Base-by-base conservation (phyloP, 371 early-diverging fungal genomes). In the Chytridiales sp. region DNA sequence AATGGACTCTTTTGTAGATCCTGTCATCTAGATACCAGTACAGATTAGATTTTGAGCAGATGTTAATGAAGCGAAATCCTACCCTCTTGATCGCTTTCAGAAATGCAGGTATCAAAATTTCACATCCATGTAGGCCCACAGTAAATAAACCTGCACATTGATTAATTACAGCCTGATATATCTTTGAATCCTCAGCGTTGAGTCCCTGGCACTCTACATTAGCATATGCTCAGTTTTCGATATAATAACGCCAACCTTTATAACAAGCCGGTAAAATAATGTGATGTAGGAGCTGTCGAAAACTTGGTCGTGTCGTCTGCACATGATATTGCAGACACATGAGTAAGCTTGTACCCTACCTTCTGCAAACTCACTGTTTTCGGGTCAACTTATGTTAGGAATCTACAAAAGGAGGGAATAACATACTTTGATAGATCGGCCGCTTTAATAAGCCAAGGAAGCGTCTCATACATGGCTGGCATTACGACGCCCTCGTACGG, bases 261-360 rank as follows among this genome's bases (percentile, higher is more conserved):
- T 61, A 8, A 90, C 51, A 5, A 79, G 60, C 49, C 75, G 73
- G 62, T 89, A 92, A 66, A 90, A 90, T 52, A 87, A 80, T 0
- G 81, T 66, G 62, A 84, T 84, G 48, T 79, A 82, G 15, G 74
- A 73, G 2, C 73, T 66, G 17, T 84, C 70, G 5, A 85, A 69
- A 3, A 67, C 61, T 59, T 87, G 86, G 47, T 90, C 87, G 31
- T 85, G 82, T 21, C 83, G 68, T 22, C 81, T 82, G 32, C 81
- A 83, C 83, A 92, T 86, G 47, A 89, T 73, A n/a, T 85, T 72
- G 61, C 91, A 90, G 8, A 92, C 67, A 48, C 81, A 79, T 0
- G 86, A 86, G 68, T 78, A 84, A 1, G 88, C 88, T 15, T 67
- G 52, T 24, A 80, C 82, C 22, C 80, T 74, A 21, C 89, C 86